Evolutionary conservation across 2,329 filamentous ascomycete species (phyloP), one percentile per base, ranked within the genome.

Genomic region (Penicillium freii): DNA sequence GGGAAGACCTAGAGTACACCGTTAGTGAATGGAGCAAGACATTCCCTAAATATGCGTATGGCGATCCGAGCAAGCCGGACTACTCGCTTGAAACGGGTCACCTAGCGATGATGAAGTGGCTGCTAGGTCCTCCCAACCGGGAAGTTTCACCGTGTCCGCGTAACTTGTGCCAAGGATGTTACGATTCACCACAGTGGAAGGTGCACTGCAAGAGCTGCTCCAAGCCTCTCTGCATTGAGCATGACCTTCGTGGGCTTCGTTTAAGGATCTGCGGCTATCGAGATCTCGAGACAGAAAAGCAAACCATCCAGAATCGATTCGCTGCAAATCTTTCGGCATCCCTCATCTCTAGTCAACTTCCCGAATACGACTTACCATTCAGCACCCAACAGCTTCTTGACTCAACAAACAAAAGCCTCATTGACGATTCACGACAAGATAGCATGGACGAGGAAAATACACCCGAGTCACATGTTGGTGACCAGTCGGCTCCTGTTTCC

Each of bases 181-280:
- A 83, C 61, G 77, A 80, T 31, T 81, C 79, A n/a, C 80, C 82
- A 46, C 77, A 81, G 47, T 85, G 83, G 83, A 84, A 83, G 63
- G 78, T 85, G n/a, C 77, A 81, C 39, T 85, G 83, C 68, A 81
- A 82, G 64, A 78, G 75, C 43, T 85, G 83, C 71, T 82, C 82
- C 40, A 82, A 77, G 53, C 78, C 82, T 2, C 72, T 85, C 27
- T 85, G 83, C 69, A 83, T 84, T 63, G 82, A 84, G 63, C 83
- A 85, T 66, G 83, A 85, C 62, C 79, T 85, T 44, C 78, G 82
- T 27, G 82, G 78, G 15, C 73, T 84, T 21, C 81, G 82, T 52
- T 74, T 84, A 29, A 75, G 82, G 38, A 83, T 84, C 48, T 85
- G 83, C 65, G 83, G 83, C 19, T 84, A 80, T 63, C 75, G 80